Percentiles rank a stretch among this genome's conserved stretches.
phyloP scores from a whole-genome alignment of 2,329 filamentous ascomycete species.

The Arthrinium puccinioides region DNA sequence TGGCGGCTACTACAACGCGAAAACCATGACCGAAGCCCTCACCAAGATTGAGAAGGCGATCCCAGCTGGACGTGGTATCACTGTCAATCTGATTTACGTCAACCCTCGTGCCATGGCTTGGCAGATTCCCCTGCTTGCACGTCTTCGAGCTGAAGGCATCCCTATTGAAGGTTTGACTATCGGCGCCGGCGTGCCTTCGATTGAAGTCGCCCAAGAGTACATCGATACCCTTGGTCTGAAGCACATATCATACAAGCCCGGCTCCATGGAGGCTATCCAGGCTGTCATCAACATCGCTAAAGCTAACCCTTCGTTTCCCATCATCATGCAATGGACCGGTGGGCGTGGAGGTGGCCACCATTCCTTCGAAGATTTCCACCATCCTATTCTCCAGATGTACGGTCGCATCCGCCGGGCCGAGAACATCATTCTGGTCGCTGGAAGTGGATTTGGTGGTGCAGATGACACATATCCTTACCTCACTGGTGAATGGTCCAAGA shows the following conservation, averaged over 20 bases:
- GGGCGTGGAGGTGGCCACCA: constrained; percentile 91
- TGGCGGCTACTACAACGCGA: constrained; percentile 81
- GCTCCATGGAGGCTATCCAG: constrained; percentile 82
- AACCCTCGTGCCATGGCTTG: constrained; percentile 84
- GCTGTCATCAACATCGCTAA: constrained; percentile 87
- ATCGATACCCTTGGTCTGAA: constrained; percentile 88
- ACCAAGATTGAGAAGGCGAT: constrained; percentile 79
- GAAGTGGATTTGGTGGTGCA: constrained; percentile 84
- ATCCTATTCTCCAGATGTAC: constrained; percentile 88
- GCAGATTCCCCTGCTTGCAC: constrained; percentile 81
- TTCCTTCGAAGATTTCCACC: constrained; percentile 92
- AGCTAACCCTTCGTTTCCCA: constrained; percentile 89
- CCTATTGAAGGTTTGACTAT: constrained; percentile 91
- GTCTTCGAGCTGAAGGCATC: constrained; percentile 75
- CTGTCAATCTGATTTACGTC: constrained; percentile 86
- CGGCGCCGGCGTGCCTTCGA: constrained; percentile 86
- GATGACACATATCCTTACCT: constrained; percentile 91
- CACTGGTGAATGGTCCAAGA: constrained; percentile 80
- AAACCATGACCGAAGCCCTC: constrained; percentile 75
- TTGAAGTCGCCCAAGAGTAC: constrained; percentile 89
- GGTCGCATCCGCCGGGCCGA: constrained; percentile 74
- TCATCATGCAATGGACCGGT: constrained; percentile 91
- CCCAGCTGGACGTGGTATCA: constrained; percentile 79
- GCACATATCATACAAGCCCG: constrained; percentile 92
- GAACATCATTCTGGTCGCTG: constrained; percentile 84